These are phyloP conservation scores for Penicillium sp. DNA, from an alignment of 2,329 filamentous ascomycete species.

Conservation along the genomic window DNA sequence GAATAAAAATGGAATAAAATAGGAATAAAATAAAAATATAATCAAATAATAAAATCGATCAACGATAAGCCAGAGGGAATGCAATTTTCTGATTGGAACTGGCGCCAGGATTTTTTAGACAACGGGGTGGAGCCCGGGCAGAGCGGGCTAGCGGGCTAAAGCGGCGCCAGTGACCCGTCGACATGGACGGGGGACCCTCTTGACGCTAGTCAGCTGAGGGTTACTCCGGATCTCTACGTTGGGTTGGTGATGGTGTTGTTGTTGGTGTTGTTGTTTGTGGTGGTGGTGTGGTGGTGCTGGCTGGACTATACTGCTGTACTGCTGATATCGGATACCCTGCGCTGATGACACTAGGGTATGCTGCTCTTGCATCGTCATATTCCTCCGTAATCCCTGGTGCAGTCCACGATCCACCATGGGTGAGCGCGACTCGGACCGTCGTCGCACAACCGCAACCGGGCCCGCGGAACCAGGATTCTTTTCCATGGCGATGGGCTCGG, in stretches of 20 bases:
- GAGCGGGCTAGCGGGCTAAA: constrained; percentile 29
- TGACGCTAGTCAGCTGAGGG: constrained; percentile 38
- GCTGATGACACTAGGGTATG: no score
- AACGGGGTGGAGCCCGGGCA: constrained; percentile 27
- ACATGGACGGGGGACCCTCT: constrained; percentile 38
- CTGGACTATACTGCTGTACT: no score
- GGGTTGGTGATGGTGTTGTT: no score
- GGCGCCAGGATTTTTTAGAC: constrained; percentile 21
- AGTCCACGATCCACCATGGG: constrained; percentile 15
- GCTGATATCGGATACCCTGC: no score
- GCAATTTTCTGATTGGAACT: constrained; percentile 26
- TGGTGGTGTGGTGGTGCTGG: neutral
- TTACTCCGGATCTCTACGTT: no score
- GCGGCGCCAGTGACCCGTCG: constrained; percentile 41
- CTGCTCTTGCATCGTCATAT: constrained; percentile 12
- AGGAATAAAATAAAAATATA: constrained; percentile 10
- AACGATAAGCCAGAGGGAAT: neutral
- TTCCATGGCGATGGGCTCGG: constrained; percentile 32
- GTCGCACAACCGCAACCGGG: constrained; percentile 36
- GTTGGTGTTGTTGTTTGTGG: no score
- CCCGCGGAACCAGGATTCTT: constrained; percentile 30
- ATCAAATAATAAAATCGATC: constrained; percentile 7
- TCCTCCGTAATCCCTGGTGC: constrained; percentile 14
- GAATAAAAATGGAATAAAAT: constrained; percentile 6
- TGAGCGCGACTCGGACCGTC: constrained; percentile 39